Conservation (phyloP, 495 filamentous ascomycete species). For the Penicillium coprophilum region DNA sequence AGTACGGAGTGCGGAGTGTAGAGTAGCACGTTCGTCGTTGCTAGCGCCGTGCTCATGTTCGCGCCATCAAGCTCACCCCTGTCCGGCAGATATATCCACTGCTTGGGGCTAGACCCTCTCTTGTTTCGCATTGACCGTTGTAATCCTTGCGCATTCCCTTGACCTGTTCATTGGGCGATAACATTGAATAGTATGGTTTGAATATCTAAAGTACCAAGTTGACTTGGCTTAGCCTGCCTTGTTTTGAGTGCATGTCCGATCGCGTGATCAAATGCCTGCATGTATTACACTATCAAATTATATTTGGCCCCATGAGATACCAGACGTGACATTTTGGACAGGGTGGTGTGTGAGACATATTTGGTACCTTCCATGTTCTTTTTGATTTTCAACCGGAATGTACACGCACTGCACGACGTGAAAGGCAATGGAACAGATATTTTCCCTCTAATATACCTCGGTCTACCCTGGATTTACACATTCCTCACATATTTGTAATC, state of each 20-base stretch:
- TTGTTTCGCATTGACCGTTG: conserved; percentile 52
- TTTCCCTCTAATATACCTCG: too few species aligned
- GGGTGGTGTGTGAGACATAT: too few species aligned
- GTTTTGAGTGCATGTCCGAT: conserved; percentile 47
- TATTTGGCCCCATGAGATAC: neutral
- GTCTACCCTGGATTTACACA: too few species aligned
- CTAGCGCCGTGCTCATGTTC: conserved; percentile 46
- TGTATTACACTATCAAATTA: neutral
- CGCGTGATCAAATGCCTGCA: conserved; percentile 43
- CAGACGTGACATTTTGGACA: too few species aligned
- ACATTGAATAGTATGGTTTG: conserved; percentile 60
- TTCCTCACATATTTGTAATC: too few species aligned
- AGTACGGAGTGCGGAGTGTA: too few species aligned
- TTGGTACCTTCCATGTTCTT: too few species aligned
- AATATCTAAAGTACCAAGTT: conserved; percentile 60
- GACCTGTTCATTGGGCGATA: conserved; percentile 52
- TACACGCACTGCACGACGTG: too few species aligned
- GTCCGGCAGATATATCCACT: conserved; percentile 51
- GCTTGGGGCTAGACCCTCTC: conserved; percentile 58
- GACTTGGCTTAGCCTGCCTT: conserved; percentile 44
- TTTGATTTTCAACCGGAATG: too few species aligned
- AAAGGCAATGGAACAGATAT: too few species aligned
- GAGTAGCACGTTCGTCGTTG: conserved; percentile 44
- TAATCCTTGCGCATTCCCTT: conserved; percentile 48
- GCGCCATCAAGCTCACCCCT: conserved; percentile 51